A percentile compares a stretch with the other conserved stretches of the same genome.
phyloP scores from a whole-genome alignment of 2,329 filamentous ascomycete genomes.

The Diaporthe australafricana region DNA sequence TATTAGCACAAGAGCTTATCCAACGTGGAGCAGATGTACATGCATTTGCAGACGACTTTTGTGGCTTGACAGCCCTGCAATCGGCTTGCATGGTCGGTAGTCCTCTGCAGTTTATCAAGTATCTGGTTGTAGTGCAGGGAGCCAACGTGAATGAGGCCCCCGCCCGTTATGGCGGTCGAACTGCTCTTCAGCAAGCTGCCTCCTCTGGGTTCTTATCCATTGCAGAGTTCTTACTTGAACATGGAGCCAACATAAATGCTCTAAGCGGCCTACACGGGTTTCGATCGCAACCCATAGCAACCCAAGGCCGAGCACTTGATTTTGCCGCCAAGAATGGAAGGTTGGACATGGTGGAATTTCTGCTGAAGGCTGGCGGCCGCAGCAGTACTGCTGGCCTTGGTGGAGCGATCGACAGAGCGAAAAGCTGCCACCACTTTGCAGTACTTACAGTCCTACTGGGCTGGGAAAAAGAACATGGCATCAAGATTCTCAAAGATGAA shows the following conservation, averaged over 20 bases:
- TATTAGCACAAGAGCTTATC: neutral
- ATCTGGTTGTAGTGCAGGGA: neutral
- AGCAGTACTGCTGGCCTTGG: neutral
- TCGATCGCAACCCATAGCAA: too few relatives aligned
- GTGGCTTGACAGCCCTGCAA: neutral
- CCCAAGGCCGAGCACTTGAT: neutral
- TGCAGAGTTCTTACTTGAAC: neutral
- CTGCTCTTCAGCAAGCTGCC: neutral
- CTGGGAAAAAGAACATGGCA: neutral
- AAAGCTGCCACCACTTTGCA: neutral
- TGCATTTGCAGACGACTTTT: too few relatives aligned
- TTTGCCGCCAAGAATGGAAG: neutral
- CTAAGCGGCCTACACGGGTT: too few relatives aligned
- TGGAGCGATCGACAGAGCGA: neutral
- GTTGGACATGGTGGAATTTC: neutral
- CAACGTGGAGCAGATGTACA: neutral
- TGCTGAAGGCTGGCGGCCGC: neutral
- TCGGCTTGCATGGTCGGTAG: fast-evolving
- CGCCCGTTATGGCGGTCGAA: fast-evolving
- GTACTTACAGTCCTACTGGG: neutral
- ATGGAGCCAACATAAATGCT: neutral
- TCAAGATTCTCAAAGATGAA: neutral
- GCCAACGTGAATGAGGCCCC: neutral
- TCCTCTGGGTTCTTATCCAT: fast-evolving
- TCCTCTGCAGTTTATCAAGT: neutral